Conservation (phyloP, 192 early-diverging fungal species). For the Lunasporangiospora selenospora region DNA sequence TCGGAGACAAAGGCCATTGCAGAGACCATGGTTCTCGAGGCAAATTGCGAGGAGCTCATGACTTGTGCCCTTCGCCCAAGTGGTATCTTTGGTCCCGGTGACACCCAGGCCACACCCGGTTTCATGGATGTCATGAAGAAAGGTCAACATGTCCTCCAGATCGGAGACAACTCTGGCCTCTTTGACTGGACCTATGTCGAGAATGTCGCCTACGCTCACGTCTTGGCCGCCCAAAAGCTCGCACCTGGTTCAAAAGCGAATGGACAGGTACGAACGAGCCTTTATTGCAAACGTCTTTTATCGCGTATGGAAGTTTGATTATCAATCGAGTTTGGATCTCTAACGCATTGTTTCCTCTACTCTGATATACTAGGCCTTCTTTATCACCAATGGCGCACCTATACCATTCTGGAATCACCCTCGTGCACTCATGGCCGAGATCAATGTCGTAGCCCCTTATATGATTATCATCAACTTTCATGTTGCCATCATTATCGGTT, state of each 20-base stretch:
- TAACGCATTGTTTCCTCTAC: no score
- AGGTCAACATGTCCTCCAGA: slow-evolving; percentile 73
- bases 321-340: no score
- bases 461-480: slow-evolving; percentile 64
- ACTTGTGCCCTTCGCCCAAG: slow-evolving; percentile 87
- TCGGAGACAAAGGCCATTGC: slow-evolving; percentile 84
- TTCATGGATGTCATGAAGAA: slow-evolving; percentile 67
- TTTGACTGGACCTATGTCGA: slow-evolving; percentile 95
- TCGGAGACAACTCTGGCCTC: slow-evolving; percentile 82
- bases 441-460: slow-evolving; percentile 61
- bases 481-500: slow-evolving; percentile 55
- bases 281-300: no score
- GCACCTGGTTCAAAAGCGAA: slow-evolving; percentile 27
- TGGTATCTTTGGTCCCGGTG: slow-evolving; percentile 92
- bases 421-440: slow-evolving; percentile 69
- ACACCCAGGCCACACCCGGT: slow-evolving; percentile 73
- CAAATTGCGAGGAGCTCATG: slow-evolving; percentile 70
- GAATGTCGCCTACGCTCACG: slow-evolving; percentile 92
- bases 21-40: slow-evolving; percentile 78
- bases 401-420: slow-evolving; percentile 92
- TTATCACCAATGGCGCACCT: slow-evolving; percentile 92
- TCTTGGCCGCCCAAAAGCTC: slow-evolving; percentile 83
- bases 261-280: slow-evolving; percentile 56
- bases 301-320: no score
- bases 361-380: slow-evolving; percentile 72